Base-by-base conservation (phyloP, 106 monocot species). In the Dendrobium huoshanense region DNA sequence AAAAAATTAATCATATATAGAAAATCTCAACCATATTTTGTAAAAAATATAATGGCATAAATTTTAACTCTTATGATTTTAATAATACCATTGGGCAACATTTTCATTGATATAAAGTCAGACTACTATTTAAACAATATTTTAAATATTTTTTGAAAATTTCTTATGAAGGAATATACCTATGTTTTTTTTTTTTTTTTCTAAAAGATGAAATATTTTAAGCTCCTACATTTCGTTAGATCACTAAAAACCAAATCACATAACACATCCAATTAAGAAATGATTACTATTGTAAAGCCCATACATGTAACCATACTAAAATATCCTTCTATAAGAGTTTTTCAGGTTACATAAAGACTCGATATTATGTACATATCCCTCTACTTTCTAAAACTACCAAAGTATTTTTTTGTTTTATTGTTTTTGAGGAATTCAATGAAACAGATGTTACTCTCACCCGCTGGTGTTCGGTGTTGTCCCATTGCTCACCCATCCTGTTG, bases 381-480 rank as follows among this genome's bases (percentile, higher is more conserved):
- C 10, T 25, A 65, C 9, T 65, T 25, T 65, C 64, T 25, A 15
- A 51, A 15, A 10, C 51, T 51, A 51, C 2, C 51, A 51, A 51
- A 13, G 37, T 37, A 37, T 24, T 64, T 24, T 64, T 27, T 27
- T 27, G 0, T 27, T 27, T 27, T 27, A 0, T 64, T 51, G 44
- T 44, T 6, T 25, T 64, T 22, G 22, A 64, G 64, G 25, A 22
- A 64, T n/a, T 64, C 7, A 64, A 64, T 64, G 1, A 64, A 64
- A 37, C 70, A 70, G 31, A 29, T 37, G 37, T 33, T 13, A 70
- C 11, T 25, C 70, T 73, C 79, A 84, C 7, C 25, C 40, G 29
- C 80, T 84, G 42, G 76, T 54, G 75, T 55, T 77, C n/a, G 84
- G 41, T 3, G 84, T 84, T 1, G 80, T 80, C 16, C 5, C 49